Evolutionary conservation across 768 basidiomycete genomes (phyloP).

Genomic region (Rhodosporidiobolus sp.): DNA sequence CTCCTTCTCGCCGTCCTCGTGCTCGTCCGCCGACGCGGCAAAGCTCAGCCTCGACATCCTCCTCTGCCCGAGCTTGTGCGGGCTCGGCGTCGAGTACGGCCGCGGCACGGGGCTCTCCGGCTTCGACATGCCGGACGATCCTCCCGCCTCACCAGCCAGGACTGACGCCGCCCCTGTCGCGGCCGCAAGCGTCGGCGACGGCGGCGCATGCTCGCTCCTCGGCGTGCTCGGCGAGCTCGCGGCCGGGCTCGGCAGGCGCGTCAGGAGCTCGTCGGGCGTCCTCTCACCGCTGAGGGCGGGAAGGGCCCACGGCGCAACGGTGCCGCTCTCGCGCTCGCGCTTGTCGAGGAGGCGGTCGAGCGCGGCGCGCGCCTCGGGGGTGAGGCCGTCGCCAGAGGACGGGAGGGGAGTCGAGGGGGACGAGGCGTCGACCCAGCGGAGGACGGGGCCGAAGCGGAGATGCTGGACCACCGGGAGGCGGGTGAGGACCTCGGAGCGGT

Average conservation of each 20-base stretch:
- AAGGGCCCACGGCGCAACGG: constrained; percentile 32
- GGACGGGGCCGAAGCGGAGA: constrained; percentile 74
- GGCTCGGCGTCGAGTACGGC: neutral
- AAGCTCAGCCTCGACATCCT: constrained; percentile 11
- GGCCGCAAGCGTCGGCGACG: neutral
- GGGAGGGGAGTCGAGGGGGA: neutral
- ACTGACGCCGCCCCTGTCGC: no score
- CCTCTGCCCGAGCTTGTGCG: constrained; percentile 1
- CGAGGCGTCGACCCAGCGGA: constrained; percentile 47
- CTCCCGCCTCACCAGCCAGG: no score
- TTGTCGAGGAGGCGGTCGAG: neutral
- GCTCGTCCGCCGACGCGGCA: neutral
- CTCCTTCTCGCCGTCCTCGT: neutral
- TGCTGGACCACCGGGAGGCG: constrained; percentile 98
- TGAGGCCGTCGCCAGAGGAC: constrained; percentile 5
- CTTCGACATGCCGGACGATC: no score
- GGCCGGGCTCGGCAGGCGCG: neutral
- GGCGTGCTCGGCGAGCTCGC: neutral
- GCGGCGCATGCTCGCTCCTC: neutral
- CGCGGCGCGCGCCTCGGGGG: neutral
- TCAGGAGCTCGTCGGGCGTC: constrained; percentile 4
- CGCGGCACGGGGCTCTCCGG: neutral
- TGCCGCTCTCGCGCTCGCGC: constrained; percentile 15
- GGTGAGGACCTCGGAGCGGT: constrained; percentile 88
- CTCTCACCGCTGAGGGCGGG: constrained; percentile 4